Conservation (phyloP, 441 rosid genomes). For the Sinapis alba region DNA sequence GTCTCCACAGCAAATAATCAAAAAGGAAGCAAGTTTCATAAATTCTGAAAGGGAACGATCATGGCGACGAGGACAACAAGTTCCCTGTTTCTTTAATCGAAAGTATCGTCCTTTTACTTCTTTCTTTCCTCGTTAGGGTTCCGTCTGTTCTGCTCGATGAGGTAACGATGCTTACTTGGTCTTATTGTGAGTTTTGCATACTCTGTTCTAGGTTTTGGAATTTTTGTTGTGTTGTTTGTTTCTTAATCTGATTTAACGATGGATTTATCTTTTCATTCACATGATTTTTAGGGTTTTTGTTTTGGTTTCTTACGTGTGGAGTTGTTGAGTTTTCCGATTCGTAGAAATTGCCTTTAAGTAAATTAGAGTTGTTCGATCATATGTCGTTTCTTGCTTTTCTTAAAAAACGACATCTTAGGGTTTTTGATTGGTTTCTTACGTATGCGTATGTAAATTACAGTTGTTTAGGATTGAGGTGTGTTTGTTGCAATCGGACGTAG, state of each 20-base stretch:
- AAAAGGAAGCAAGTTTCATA: neutral
- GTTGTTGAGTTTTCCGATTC: too few relatives aligned
- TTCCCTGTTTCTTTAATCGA: neutral
- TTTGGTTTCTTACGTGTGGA: too few relatives aligned
- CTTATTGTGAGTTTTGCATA: conserved; percentile 2
- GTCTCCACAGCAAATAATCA: too few relatives aligned
- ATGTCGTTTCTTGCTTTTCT: too few relatives aligned
- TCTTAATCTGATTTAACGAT: conserved; percentile 10
- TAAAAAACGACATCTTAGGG: too few relatives aligned
- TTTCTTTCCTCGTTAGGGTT: conserved; percentile 23
- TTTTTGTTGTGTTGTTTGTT: conserved; percentile 5
- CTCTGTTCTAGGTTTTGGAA: conserved; percentile 33
- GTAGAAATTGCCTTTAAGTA: too few relatives aligned
- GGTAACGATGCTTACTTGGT: conserved; percentile 30
- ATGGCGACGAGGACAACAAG: neutral
- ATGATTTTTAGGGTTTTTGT: too few relatives aligned
- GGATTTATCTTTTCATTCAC: neutral
- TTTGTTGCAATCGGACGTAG: too few relatives aligned
- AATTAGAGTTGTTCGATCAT: too few relatives aligned
- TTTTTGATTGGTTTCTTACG: too few relatives aligned
- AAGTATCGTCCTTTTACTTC: neutral
- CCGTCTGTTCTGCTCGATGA: conserved; percentile 27
- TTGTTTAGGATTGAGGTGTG: too few relatives aligned
- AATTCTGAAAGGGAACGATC: neutral
- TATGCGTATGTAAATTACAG: too few relatives aligned